phyloP scores from a whole-genome alignment of 2,329 filamentous ascomycete genomes.

The Aspergillus sp. region DNA sequence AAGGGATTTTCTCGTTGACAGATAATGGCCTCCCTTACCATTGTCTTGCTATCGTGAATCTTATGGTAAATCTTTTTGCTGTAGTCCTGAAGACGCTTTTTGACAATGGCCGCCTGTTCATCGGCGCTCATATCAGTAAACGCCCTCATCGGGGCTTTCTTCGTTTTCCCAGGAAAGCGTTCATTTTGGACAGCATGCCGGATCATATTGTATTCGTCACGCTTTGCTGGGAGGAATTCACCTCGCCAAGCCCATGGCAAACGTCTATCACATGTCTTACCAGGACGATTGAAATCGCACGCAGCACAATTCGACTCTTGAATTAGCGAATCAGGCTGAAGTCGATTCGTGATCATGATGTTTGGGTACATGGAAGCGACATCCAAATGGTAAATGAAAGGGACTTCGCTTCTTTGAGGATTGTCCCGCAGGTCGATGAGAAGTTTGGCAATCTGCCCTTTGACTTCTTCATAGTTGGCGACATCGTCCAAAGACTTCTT shows the following conservation, averaged over 20 bases:
- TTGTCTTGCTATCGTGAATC: conserved; percentile 91
- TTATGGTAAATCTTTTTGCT: conserved; percentile 99
- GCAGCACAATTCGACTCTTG: conserved; percentile 93
- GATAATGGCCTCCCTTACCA: conserved; percentile 93
- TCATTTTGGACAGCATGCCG: conserved; percentile 88
- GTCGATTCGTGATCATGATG: conserved; percentile 98
- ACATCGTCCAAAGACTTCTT: conserved; percentile 79
- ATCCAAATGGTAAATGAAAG: conserved; percentile 95
- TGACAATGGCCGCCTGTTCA: conserved; percentile 76
- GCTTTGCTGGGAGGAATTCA: conserved; percentile 91
- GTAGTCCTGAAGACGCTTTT: conserved; percentile 87
- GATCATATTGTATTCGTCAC: conserved; percentile 99
- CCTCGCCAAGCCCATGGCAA: conserved; percentile 98
- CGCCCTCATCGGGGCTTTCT: conserved; percentile 67
- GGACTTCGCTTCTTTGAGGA: conserved; percentile 79
- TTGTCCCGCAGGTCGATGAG: conserved; percentile 73
- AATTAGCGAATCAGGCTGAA: conserved; percentile 99
- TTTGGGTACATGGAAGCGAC: conserved; percentile 99
- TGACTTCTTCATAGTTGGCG: conserved; percentile 80
- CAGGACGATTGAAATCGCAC: conserved; percentile 96
- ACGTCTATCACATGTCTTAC: conserved; percentile 93
- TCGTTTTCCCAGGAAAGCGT: conserved; percentile 76
- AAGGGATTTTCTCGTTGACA: conserved; percentile 98
- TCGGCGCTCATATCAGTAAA: conserved; percentile 81
- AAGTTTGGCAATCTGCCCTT: conserved; percentile 72